phyloP scores from a whole-genome alignment of 2,329 filamentous ascomycete species.

The Ophiocordyceps camponoti-saundersi region DNA sequence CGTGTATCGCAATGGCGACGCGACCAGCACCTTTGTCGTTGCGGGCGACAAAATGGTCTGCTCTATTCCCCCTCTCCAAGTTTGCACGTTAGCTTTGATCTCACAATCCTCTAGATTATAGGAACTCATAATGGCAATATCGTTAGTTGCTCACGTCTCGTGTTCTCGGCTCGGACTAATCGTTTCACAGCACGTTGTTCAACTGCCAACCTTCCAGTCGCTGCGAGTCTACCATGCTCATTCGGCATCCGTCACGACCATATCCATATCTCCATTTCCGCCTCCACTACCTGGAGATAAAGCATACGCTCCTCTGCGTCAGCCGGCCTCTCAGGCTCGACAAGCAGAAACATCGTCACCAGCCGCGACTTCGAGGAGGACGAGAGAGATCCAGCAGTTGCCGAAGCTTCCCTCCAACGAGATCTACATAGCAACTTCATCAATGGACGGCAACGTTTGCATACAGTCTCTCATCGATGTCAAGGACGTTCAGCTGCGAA shows the following conservation, averaged over 20 bases:
- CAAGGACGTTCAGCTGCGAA: constrained; percentile 80
- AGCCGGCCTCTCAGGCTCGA: constrained; percentile 17
- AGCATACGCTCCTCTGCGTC: constrained; percentile 21
- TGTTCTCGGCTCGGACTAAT: constrained; percentile 9
- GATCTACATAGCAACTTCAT: constrained; percentile 85
- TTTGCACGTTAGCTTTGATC: not conserved
- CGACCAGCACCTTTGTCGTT: constrained; percentile 78
- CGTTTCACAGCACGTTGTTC: constrained; percentile 55
- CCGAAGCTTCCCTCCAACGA: constrained; percentile 70
- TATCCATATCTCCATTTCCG: constrained; percentile 81
- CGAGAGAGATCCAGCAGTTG: constrained; percentile 36
- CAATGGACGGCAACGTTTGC: constrained; percentile 90
- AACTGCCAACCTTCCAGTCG: constrained; percentile 64
- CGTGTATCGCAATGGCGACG: constrained; percentile 88
- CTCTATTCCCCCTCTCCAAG: constrained; percentile 4
- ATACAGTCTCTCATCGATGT: constrained; percentile 73
- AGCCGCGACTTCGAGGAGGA: constrained; percentile 31
- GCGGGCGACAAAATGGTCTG: constrained; percentile 92
- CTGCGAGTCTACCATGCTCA: constrained; percentile 85
- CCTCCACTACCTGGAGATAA: constrained; percentile 30
- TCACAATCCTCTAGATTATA: constrained; percentile 45
- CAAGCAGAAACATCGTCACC: constrained; percentile 25
- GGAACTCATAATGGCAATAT: constrained; percentile 96
- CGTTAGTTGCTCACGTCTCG: constrained; percentile 23
- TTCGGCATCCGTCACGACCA: constrained; percentile 71